These are phyloP conservation scores for Rhizopus arrhizus DNA, from an alignment of 371 early-diverging fungal genomes.

Conservation along the genomic window DNA sequence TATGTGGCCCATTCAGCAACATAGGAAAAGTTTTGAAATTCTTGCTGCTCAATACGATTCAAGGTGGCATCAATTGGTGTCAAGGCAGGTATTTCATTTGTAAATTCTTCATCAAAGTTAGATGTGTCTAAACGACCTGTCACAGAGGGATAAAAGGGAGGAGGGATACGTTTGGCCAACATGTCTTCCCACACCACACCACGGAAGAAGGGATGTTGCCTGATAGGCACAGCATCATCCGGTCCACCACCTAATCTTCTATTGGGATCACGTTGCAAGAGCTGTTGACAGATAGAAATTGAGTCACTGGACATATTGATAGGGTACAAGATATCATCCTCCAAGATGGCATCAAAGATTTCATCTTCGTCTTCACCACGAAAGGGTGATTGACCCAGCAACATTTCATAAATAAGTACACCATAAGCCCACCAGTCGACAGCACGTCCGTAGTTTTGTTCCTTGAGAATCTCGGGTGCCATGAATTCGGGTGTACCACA, in stretches of 20 bases:
- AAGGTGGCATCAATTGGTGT: constrained; percentile 86
- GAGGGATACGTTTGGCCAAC: constrained; percentile 75
- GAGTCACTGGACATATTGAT: constrained; percentile 87
- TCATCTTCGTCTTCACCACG: constrained; percentile 93
- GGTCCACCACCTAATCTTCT: constrained; percentile 83
- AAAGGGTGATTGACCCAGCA: constrained; percentile 92
- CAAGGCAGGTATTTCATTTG: constrained; percentile 82
- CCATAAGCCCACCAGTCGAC: constrained; percentile 99
- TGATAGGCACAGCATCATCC: constrained; percentile 85
- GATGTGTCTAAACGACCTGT: constrained; percentile 82
- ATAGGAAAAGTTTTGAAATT: constrained; percentile 91
- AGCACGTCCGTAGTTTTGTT: constrained; percentile 87
- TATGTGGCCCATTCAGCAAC: constrained; percentile 81
- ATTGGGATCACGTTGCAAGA: constrained; percentile 85
- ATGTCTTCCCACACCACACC: constrained; percentile 94
- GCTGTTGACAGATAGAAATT: constrained; percentile 83
- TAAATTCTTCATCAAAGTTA: constrained; percentile 96
- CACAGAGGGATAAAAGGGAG: constrained; percentile 88
- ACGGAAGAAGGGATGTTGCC: constrained; percentile 91
- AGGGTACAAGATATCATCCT: constrained; percentile 90
- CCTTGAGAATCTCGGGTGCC: constrained; percentile 97
- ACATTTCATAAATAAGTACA: constrained; percentile 97
- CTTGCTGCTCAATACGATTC: constrained; percentile 80
- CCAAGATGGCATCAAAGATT: constrained; percentile 91
- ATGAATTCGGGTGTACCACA: constrained; percentile 99